Percentiles rank a stretch among this genome's conserved stretches.
Conservation (phyloP, 2,329 filamentous ascomycete genomes). For the Ophiocordyceps sinensis region DNA sequence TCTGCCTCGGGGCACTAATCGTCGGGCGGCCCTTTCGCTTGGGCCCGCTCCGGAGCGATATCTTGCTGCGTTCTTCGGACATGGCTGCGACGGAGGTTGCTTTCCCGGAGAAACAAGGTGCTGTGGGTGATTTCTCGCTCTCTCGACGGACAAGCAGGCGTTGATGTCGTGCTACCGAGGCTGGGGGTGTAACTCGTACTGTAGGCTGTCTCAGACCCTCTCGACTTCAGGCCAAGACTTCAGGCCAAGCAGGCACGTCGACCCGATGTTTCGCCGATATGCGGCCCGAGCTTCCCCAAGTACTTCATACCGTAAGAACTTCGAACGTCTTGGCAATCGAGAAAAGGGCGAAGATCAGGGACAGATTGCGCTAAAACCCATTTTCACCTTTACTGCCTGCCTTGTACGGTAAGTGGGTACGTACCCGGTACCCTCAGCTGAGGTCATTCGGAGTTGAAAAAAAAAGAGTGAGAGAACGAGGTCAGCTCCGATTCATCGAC, state of each 20-base stretch:
- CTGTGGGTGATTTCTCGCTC: background rate
- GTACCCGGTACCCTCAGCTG: too few species aligned
- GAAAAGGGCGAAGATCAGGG: too few species aligned
- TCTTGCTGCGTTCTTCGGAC: conserved; percentile 47
- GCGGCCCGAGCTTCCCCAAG: background rate
- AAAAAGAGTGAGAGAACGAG: too few species aligned
- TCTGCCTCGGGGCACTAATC: conserved; percentile 49
- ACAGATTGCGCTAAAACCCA: too few species aligned
- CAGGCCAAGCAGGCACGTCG: background rate
- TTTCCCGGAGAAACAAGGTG: background rate
- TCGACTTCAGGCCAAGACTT: background rate
- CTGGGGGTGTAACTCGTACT: too few species aligned
- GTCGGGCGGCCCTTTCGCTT: conserved; percentile 47
- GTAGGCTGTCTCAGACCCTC: background rate
- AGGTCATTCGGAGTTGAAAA: too few species aligned
- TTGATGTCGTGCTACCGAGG: background rate
- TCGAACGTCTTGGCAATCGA: too few species aligned
- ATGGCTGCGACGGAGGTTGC: conserved; percentile 21
- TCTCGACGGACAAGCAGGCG: background rate
- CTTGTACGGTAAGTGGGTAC: too few species aligned
- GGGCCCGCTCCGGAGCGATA: conserved; percentile 45
- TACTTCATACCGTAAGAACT: too few species aligned
- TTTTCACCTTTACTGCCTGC: too few species aligned
- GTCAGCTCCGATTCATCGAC: too few species aligned
- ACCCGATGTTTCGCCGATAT: background rate